Evolutionary conservation across 2,329 filamentous ascomycete species (phyloP).

Genomic region (Diaporthe sp.): DNA sequence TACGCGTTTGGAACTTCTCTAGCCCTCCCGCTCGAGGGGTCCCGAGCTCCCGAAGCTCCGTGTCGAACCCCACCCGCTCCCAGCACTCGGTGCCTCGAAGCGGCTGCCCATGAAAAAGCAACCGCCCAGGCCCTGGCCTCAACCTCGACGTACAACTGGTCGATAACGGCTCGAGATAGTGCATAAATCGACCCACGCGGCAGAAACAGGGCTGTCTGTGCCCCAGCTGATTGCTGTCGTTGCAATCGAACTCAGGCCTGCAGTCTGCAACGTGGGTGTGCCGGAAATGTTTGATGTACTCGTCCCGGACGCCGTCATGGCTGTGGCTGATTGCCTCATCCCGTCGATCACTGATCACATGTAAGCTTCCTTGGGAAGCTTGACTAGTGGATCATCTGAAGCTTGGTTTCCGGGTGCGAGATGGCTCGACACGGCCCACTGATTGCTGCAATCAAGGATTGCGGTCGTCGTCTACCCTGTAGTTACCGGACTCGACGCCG

Average conservation of each 20-base stretch:
- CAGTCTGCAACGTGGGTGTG: conserved; percentile 39
- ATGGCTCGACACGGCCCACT: conserved; percentile 17
- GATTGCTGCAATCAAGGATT: conserved; percentile 5
- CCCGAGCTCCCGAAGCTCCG: conserved; percentile 24
- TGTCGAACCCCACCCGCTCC: conserved; percentile 11
- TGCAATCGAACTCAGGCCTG: conserved; percentile 25
- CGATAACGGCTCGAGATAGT: conserved; percentile 2
- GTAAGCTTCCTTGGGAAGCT: conserved; percentile 19
- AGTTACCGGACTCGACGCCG: background rate
- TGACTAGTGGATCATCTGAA: conserved; percentile 32
- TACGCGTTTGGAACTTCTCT: conserved; percentile 30
- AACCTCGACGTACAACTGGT: background rate
- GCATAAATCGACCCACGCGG: conserved; percentile 25
- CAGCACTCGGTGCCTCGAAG: conserved; percentile 15
- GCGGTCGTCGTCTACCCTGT: background rate
- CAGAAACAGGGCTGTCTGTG: conserved; percentile 23
- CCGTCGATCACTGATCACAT: conserved; percentile 24
- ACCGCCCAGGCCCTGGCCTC: background rate
- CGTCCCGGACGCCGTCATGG: conserved; percentile 33
- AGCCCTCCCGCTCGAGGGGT: conserved; percentile 16
- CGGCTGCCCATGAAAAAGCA: background rate
- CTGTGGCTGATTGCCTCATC: conserved; percentile 33
- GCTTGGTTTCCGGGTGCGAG: background rate
- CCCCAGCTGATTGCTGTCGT: background rate
- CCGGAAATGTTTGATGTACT: conserved; percentile 41